Base-by-base conservation (phyloP, 495 filamentous ascomycete genomes). In the Xylaria acuta region DNA sequence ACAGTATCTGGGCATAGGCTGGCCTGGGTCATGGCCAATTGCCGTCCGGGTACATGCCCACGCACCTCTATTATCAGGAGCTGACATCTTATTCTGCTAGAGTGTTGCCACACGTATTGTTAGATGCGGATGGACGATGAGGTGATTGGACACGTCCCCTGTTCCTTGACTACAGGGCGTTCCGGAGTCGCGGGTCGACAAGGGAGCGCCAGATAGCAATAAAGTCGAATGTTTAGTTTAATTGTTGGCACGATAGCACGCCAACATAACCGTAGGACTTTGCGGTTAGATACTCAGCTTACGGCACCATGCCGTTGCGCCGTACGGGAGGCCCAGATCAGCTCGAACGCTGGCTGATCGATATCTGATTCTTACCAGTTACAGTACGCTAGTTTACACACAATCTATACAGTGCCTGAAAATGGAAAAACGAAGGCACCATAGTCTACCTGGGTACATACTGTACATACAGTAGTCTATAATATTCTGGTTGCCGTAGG, bases 111-210 rank as follows among this genome's bases (percentile, higher is more conserved):
- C 34, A 60, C 20, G 22, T 36, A n/a, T 22, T 14, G 45, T 67
- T 53, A 67, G 64, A 53, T 40, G 47, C 64, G 30, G 64, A 53
- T 34, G n/a, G 30, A 12, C 30, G 30, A 51, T 40, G 34, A 69
- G 38, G 25, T 25, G 36, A 60, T 69, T 47, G 67, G 27, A 60
- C 8, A 59, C 20, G 8, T 59, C 40, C 54, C 56, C 38, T 70
- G 56, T 60, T 59, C n/a, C 36, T 68, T 62, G 54, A 49, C 27
- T 49, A 27, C 49, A 60, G 56, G 60, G 34, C 16, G 69, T 71
- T 45, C 69, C 69, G 27, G 27, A 56, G 20, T 43, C 69, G 49
- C 32, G 69, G 69, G 69, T 71, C 69, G 49, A 56, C 69, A 36
- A 56, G 59, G 59, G 41, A 58, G 18, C 25, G 32, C 20, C 8